phyloP scores from a whole-genome alignment of 768 basidiomycete genomes.

The Lentinus tigrinus region DNA sequence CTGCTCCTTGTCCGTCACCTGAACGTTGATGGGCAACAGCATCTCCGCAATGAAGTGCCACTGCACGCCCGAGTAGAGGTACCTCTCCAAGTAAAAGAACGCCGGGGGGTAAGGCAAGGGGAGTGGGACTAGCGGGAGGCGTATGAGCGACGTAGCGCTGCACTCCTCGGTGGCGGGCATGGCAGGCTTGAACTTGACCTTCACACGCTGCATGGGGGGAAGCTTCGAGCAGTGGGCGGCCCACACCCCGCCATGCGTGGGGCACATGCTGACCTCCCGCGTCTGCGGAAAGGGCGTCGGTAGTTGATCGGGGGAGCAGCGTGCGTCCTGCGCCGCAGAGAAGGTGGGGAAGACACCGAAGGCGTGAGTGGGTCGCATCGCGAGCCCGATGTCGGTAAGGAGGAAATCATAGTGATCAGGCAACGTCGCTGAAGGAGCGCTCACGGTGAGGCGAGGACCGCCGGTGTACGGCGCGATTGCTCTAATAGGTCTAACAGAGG shows the following conservation, averaged over 20 bases:
- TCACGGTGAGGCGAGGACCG: neutral
- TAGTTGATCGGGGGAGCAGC: neutral
- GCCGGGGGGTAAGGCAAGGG: conserved; percentile 55
- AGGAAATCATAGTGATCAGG: neutral
- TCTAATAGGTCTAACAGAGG: neutral
- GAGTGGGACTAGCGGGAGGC: conserved; percentile 59
- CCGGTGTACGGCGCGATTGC: neutral
- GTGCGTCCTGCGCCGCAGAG: neutral
- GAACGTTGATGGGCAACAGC: conserved; percentile 4
- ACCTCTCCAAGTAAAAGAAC: conserved; percentile 54
- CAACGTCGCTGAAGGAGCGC: neutral
- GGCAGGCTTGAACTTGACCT: conserved; percentile 23
- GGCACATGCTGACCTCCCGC: conserved; percentile 33
- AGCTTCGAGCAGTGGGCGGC: conserved; percentile 64
- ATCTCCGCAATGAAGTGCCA: neutral
- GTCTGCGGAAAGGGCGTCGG: conserved; percentile 2
- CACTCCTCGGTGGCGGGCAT: neutral
- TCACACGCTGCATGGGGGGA: conserved; percentile 45
- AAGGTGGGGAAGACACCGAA: conserved; percentile 10
- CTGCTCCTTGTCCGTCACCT: neutral
- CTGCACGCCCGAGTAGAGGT: conserved; percentile 50
- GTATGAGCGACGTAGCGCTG: neutral
- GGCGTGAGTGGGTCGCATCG: conserved; percentile 6
- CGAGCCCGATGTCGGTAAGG: neutral
- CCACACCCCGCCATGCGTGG: conserved; percentile 65